Evolutionary conservation across 2,329 filamentous ascomycete species (phyloP), one percentile per base, ranked within the genome.

Genomic region (Cyphellophora attinorum): DNA sequence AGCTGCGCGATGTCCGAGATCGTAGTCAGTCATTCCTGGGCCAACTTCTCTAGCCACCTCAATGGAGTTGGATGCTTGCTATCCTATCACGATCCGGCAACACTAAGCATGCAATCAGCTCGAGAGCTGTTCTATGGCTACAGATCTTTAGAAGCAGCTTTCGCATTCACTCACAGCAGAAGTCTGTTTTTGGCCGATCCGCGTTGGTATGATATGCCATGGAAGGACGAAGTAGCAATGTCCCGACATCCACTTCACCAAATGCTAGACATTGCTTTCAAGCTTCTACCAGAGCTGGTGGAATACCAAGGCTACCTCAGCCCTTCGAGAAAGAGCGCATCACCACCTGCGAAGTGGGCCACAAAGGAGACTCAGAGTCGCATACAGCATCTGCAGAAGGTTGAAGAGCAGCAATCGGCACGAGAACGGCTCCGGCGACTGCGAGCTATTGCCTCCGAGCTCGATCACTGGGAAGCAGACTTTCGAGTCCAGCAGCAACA

Each of bases 1-100:
- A 42, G 34, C 5, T 42, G 39, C 19, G 42, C 42, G 15, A 45
- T 42, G 37, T 42, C 39, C 2, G 42, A 45, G 27, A 27, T 45
- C 28, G 34, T 42, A 10, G 30, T 37, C 25, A 37, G 39, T 23
- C 40, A 40, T 15, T 40, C 38, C 2, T 44, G 41, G 41, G 35
- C 30, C 30, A 44, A 39, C 19, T 44, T 44, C 33, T 39, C 37
- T 15, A 27, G 42, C n/a, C 42, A 45, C 31, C 34, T 45, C 4
- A 21, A 32, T 16, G 42, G 42, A 3, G 39, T 42, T 3, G 42
- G 42, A 4, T 39, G 39, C 6, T 27, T 45, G 25, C 38, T 45
- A 11, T 39, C 37, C 19, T 34, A 42, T 18, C 29, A 37, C 5
- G 37, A 38, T 5, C 23, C 33, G 6, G 33, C 32, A 16, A 29